Conservation (phyloP, 352 stramenopile species). For the Pythium plurisporium region DNA sequence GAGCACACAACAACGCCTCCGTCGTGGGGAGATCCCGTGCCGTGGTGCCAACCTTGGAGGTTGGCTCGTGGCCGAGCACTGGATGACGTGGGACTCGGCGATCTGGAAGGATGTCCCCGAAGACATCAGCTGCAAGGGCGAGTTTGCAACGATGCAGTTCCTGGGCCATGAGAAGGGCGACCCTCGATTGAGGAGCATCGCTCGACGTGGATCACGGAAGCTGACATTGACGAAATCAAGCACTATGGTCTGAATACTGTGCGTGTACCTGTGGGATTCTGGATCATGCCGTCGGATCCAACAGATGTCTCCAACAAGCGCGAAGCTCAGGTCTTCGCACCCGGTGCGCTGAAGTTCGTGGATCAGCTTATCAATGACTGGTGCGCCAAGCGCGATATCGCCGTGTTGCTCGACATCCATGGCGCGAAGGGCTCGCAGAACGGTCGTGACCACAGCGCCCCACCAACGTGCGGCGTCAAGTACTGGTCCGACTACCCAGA, state of each 20-base stretch:
- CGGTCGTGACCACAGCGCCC: conserved; percentile 68
- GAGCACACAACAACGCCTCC: conserved; percentile 19
- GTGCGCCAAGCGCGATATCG: conserved; percentile 52
- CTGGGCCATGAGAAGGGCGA: conserved; percentile 46
- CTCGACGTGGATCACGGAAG: conserved; percentile 69
- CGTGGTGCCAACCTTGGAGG: conserved; percentile 80
- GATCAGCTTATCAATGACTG: conserved; percentile 79
- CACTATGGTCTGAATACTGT: conserved; percentile 66
- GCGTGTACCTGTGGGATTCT: conserved; percentile 75
- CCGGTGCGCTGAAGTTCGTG: conserved; percentile 49
- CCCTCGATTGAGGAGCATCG: conserved; percentile 72
- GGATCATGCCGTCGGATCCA: conserved; percentile 53
- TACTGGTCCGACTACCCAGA: conserved; percentile 51
- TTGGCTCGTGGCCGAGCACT: conserved; percentile 82
- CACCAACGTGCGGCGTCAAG: conserved; percentile 30
- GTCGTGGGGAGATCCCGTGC: conserved; percentile 27
- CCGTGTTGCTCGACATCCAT: conserved; percentile 81
- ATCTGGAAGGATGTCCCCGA: conserved; percentile 78
- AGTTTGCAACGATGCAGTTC: conserved; percentile 49
- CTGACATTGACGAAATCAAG: conserved; percentile 67
- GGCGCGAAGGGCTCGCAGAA: conserved; percentile 76
- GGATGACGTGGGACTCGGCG: conserved; percentile 72
- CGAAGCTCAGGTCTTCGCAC: conserved; percentile 39
- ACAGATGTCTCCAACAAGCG: conserved; percentile 48
- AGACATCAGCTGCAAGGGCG: conserved; percentile 43